These are phyloP conservation scores for Adenanthera pavonina DNA, from an alignment of 306 rosid genomes.

Conservation along the genomic window DNA sequence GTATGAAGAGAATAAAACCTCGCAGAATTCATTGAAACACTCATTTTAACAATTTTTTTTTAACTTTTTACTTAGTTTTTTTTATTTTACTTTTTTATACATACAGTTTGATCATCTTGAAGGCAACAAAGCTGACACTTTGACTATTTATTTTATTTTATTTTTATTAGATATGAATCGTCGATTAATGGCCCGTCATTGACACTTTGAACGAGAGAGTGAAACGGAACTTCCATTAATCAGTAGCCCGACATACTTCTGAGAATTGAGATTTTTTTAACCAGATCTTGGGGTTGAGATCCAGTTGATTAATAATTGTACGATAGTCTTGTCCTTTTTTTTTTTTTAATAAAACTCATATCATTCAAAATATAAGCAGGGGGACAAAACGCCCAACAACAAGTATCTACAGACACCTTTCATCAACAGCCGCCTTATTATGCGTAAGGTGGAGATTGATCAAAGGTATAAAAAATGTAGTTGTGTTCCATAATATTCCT, in stretches of 20 bases:
- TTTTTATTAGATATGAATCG: background rate
- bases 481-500: no score
- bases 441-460: no score
- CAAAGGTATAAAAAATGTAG: no score
- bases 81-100: background rate
- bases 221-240: slow-evolving; percentile 23
- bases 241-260: slow-evolving; percentile 42
- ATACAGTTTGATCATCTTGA: background rate
- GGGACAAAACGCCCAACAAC: no score
- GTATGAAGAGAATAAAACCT: background rate
- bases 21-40: background rate
- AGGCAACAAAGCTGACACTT: slow-evolving; percentile 31
- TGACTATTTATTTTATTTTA: slow-evolving; percentile 16
- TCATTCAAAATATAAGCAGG: no score
- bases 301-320: slow-evolving; percentile 17
- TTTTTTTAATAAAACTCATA: no score
- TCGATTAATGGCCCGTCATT: background rate
- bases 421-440: no score
- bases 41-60: background rate
- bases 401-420: no score
- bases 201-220: slow-evolving; percentile 11
- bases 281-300: slow-evolving; percentile 16
- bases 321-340: slow-evolving; percentile 3
- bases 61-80: background rate
- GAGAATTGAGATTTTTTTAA: slow-evolving; percentile 22